Evolutionary conservation across 306 rosid species (phyloP), one percentile per base, ranked within the genome.

Genomic region (Luffa aegyptiaca): DNA sequence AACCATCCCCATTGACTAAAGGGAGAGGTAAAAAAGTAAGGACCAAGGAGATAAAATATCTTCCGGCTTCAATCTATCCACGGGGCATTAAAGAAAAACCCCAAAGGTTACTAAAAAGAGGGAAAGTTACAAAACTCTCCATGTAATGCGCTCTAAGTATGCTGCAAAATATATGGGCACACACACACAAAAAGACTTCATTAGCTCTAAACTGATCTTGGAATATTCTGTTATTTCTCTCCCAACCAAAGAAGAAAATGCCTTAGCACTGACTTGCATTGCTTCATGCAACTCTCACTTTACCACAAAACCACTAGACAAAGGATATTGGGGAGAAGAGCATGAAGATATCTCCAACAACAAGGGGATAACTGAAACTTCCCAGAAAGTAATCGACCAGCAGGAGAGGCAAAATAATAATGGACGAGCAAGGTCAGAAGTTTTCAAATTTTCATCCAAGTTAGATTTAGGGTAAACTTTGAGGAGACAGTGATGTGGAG

Each of bases 11-110:
- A 18, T 68, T 42, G 14, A 68, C 36, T n/a, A n/a, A 68, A 64
- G 48, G 73, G 39, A 68, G 75, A 66, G 33, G 75, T 68, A 68
- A 35, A 68, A n/a, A 68, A 68, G 75, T 17, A 68, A 68, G 8
- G 52, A 68, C 51, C 35, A 18, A 42, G 33, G 52, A 42, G 35
- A 68, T 41, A 18, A 68, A 17, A 41, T 52, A 41, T 18, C 75
- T 18, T 8, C 52, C 51, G 9, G 13, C 74, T 14, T 17, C 73
- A 66, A 66, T 31, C 73, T 39, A 66, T 18, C 51, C 74, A 66
- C 33, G 0, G 31, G 74, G 51, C 74, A 8, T 39, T 39, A 41
- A 66, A 41, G 51, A 37, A 8, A 14, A 36, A 36, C 6, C n/a
- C 74, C 33, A 66, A 66, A 18, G 33, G 51, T 66, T 4, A 66